Base-by-base conservation (phyloP, 139 green algal genomes). In the Auxenochlorella protothecoides region DNA sequence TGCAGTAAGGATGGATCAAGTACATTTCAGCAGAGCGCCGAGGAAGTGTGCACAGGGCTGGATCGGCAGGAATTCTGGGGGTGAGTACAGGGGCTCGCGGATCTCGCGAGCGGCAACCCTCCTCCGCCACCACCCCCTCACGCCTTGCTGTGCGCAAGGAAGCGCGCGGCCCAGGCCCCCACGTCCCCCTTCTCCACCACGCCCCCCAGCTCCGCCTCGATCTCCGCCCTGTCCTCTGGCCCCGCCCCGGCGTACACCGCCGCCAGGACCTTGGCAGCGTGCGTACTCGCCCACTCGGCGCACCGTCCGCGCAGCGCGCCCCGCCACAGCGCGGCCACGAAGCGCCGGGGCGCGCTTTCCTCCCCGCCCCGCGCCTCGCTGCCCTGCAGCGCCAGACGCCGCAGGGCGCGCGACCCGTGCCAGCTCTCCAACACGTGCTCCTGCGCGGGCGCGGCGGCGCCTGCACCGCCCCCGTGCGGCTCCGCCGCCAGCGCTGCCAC, bases 191-290 rank as follows among this genome's bases (percentile, higher is more conserved):
- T 64, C 6, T 63, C 59, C 3, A 76, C 71, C 70, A 84, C 44
- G 4, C 76, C 60, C 52, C 65, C 8, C 53, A 89, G 69, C 77
- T 91, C 84, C 55, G 71, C 76, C 2, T 60, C 61, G 3, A 74
- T 84, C 10, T 63, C 77, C 55, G 52, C 53, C 63, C 57, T 71
- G 4, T 85, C 81, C 2, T 66, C 52, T 53, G 7, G 53, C 10
- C 71, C 75, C 4, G 81, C 83, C 74, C 82, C 83, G 5, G 80
- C 66, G 63, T 85, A 14, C 69, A 90, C 11, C 68, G 82, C 85
- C 56, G 85, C 85, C 52, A 92, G 68, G 59, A 92, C 82, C 79
- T 93, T 93, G 67, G 87, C 88, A 2, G 74, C 86, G 74, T 92
- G 87, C 3, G 69, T 78, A 27, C 74, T 80, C 27, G 84, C 72